Base-by-base conservation (phyloP, 2,329 filamentous ascomycete genomes). In the Colletotrichum higginsianum region DNA sequence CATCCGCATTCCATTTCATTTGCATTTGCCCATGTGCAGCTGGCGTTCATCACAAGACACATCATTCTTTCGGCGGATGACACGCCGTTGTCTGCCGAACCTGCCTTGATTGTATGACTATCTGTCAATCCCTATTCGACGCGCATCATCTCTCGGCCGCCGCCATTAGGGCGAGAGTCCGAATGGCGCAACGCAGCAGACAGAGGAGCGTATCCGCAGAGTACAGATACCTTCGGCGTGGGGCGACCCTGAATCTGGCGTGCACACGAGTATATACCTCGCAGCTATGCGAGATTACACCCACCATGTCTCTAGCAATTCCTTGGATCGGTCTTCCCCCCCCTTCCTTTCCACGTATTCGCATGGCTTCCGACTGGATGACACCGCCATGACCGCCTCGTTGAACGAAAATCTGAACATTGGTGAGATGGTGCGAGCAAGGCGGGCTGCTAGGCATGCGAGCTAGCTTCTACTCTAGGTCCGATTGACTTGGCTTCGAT, bases 91-190 rank as follows among this genome's bases (percentile, higher is more conserved):
- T 15, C 40, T 67, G 15, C 23, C 35, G 23, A 55, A 13, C 8
- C 21, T 21, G 30, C 30, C 50, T 26, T n/a, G 56, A n/a, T 56
- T 67, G 63, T 66, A 61, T 70, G 62, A 49, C 67, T 57, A 66
- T 66, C 42, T 23, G 42, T 49, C 21, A 18, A 11, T 8, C 47
- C 47, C 21, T 30, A 61, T 70, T 61, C 62, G 67, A 21, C n/a
- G 50, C 55, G 47, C 67, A 53, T 70, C 40, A 38, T 40, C 7
- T 30, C 63, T 61, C 62, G 55, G 46, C 42, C 55, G 13, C 62
- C 53, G 38, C 44, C 42, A 16, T n/a, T 67, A 47, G 57, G 26
- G 63, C 55, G 60, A 57, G n/a, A 56, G 56, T 16, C 42, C 63
- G 44, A 44, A 61, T 56, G 50, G 49, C 30, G 62, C 55, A 60